Base-by-base conservation (phyloP, 345 rosid genomes). In the Eucalyptus sp. region DNA sequence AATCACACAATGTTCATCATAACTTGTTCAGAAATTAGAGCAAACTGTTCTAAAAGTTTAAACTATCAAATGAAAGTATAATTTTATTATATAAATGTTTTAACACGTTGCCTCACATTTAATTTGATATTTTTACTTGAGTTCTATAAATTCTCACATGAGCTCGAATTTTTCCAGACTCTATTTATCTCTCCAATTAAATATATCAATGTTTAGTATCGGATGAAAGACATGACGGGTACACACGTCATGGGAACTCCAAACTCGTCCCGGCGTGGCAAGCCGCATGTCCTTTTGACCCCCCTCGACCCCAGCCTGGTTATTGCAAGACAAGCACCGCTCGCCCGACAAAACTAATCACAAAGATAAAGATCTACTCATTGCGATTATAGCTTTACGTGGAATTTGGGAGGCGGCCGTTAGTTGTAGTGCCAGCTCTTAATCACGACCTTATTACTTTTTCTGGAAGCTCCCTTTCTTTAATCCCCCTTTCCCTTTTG, bases 31-130 rank as follows among this genome's bases (percentile, higher is more conserved):
- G 0, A 52, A 18, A 52, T 18, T 1, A 52, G 0, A 18, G 0
- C 0, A 2, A 0, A 52, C 0, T 1, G 0, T 18, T 1, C 0
- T 52, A 18, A 52, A 52, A 18, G 0, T 17, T 56, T 25, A 58
- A 25, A 11, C 1, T 58, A 25, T 58, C 6, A 58, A 25, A 58
- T 1, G n/a, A 10, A 58, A 24, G 1, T 24, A 24, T 10, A 24
- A 58, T 58, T 24, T 58, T 24, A 58, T 25, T 5, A 58, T 25
- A 10, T 11, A 25, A 58, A 1, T 58, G 20, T 52, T 8, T 20
- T 20, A 52, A 52, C 58, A 52, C 10, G 8, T 20, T 24, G 4
- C 4, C 24, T 52, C 56, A 18, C 4, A 52, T 52, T 52, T 52
- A 8, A 52, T 52, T 0, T 0, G 0, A 52, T 20, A 52, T 18